Base-by-base conservation (phyloP, 495 filamentous ascomycete genomes). In the Penicillium antarcticum region DNA sequence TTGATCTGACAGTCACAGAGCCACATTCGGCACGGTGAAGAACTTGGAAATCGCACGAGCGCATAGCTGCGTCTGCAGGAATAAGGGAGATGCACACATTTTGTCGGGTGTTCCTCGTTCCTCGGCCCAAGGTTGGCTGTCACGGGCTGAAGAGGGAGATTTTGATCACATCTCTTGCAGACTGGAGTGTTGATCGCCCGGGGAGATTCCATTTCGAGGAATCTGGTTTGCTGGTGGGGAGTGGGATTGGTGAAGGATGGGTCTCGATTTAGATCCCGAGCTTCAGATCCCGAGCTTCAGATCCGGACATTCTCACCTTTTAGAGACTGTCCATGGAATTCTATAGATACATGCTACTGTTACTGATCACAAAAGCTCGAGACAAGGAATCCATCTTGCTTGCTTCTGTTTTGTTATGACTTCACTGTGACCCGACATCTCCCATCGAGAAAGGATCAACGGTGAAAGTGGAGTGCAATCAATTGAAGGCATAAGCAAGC, bases 21-120 rank as follows among this genome's bases (percentile, higher is more conserved):
- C 17, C 42, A 14, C 10, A 44, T 55, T 51, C n/a, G 32, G 29
- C 42, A 11, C 33, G 26, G 44, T 14, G 48, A 48, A 45, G 38
- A 46, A 12, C n/a, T 29, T 12, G 13, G 11, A 38, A 44, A 16
- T n/a, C 23, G 32, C 18, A 38, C 35, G 31, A 42, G 51, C 34
- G 21, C 12, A 16, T 26, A 12, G 23, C 46, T 51, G 56, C 47
- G 9, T 24, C 46, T 51, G 56, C 52, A 58, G 55, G 46, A 46
- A 45, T 35, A 18, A 33, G 31, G 48, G 40, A 24, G 45, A 37
- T 41, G 38, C 21, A 14, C 48, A 5, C 9, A 42, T 33, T 23
- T 29, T 29, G 19, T 43, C 24, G 9, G 31, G 7, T 39, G 13
- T 14, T 32, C 44, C 26, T 50, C 26, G 14, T 12, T 37, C 14